Conservation (phyloP, 2,329 filamentous ascomycete genomes). For the Xylaria sp. region DNA sequence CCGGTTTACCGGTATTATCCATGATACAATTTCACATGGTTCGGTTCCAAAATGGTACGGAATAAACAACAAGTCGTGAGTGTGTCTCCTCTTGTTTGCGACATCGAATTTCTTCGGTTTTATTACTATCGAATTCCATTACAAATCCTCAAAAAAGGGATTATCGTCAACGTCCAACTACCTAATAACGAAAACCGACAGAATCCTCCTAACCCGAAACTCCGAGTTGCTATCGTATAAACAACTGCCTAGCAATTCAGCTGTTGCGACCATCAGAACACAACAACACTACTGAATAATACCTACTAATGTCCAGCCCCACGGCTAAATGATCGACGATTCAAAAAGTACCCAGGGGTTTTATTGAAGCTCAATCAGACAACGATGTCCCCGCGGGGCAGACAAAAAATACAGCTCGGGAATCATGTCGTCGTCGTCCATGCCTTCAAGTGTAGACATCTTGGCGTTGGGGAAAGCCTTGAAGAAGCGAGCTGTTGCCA, state of each 20-base stretch:
- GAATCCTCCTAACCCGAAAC: no score
- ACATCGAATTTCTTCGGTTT: no score
- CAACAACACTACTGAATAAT: not conserved
- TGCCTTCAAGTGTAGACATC: slow-evolving; percentile 27
- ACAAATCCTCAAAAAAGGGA: no score
- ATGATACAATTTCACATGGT: not conserved
- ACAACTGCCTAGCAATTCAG: not conserved
- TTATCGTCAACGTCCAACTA: no score
- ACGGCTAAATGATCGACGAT: not conserved
- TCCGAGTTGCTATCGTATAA: no score
- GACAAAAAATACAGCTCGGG: slow-evolving; percentile 28
- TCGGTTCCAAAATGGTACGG: not conserved
- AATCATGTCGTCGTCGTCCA: slow-evolving; percentile 31
- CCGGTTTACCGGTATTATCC: not conserved
- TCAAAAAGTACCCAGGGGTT: not conserved
- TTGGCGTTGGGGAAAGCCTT: slow-evolving; percentile 28
- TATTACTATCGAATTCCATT: no score
- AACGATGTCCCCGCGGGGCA: slow-evolving; percentile 28
- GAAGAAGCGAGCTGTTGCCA: slow-evolving; percentile 47
- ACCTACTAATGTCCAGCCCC: no score
- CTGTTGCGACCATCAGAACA: no score
- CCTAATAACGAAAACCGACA: no score
- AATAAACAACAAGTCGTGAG: not conserved
- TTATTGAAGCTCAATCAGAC: slow-evolving; percentile 23
- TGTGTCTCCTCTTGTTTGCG: no score